Evolutionary conservation across 176 grass and related monocot genomes (phyloP).

Genomic region (Themeda triandra): DNA sequence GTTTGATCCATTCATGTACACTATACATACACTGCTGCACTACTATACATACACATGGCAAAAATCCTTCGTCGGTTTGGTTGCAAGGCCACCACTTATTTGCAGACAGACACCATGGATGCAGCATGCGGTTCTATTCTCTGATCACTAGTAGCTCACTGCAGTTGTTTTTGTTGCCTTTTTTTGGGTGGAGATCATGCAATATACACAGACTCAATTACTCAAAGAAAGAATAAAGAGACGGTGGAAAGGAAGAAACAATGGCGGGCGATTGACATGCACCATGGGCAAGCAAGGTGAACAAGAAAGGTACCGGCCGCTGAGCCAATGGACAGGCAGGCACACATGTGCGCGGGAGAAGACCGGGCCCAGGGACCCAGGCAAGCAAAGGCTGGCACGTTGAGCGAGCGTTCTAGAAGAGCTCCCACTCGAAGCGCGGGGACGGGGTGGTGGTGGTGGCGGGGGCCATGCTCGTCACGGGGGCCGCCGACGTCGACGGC

Average conservation of each 20-base stretch:
- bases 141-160: not conserved
- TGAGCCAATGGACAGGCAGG: conserved; percentile 20
- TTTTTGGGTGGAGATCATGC: not conserved
- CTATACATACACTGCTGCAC: conserved; percentile 16
- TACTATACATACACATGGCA: conserved; percentile 28
- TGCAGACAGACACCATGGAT: conserved; percentile 29
- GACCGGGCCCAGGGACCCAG: not conserved
- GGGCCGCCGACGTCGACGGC: conserved; percentile 59
- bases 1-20: conserved; percentile 38
- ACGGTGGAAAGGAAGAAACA: not conserved
- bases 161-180: conserved; percentile 11
- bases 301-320: conserved; percentile 29
- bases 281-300: conserved; percentile 33
- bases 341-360: not conserved
- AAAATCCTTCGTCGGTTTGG: not conserved
- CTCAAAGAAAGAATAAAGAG: conserved; percentile 10
- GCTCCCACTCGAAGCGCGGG: conserved; percentile 83
- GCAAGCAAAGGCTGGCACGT: not conserved
- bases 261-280: conserved; percentile 42
- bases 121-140: too few relatives aligned
- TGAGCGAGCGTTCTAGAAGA: conserved; percentile 56
- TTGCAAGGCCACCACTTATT: conserved; percentile 55
- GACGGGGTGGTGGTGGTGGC: conserved; percentile 59
- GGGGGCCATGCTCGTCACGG: conserved; percentile 55
- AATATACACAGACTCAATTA: conserved; percentile 70